Evolutionary conservation across 2,329 filamentous ascomycete genomes (phyloP).

Genomic region (Cladosporium sp.): DNA sequence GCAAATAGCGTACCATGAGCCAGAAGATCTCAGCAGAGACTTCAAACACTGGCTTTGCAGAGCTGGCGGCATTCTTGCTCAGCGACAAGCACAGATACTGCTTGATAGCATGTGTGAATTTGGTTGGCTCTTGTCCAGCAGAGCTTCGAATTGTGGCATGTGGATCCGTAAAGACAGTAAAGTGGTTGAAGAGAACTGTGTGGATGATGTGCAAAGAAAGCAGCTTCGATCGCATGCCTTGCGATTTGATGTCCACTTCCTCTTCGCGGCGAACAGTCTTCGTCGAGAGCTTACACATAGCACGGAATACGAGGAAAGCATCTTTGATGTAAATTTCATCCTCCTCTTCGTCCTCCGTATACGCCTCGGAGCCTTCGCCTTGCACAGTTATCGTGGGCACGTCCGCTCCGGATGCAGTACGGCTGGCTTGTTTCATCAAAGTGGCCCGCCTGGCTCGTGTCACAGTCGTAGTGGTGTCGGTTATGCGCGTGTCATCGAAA

Average conservation of each 20-base stretch:
- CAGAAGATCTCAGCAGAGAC: conserved; percentile 97
- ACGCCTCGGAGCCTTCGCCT: conserved; percentile 42
- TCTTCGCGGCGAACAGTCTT: conserved; percentile 87
- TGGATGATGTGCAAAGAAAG: conserved; percentile 94
- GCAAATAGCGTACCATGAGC: conserved; percentile 91
- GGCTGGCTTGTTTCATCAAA: conserved; percentile 23
- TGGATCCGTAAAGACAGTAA: conserved; percentile 83
- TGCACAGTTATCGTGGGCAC: conserved; percentile 35
- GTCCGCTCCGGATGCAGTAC: conserved; percentile 44
- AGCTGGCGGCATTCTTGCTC: conserved; percentile 91
- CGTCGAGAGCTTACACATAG: conserved; percentile 95
- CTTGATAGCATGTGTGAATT: conserved; percentile 90
- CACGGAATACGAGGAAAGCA: conserved; percentile 93
- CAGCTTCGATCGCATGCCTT: conserved; percentile 95
- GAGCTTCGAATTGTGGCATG: conserved; percentile 89
- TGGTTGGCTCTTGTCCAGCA: conserved; percentile 80
- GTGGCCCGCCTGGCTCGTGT: conserved; percentile 51
- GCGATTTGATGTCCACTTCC: conserved; percentile 84
- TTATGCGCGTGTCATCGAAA: conserved; percentile 62
- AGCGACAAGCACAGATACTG: conserved; percentile 95
- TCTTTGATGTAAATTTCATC: conserved; percentile 97
- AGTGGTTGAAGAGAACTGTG: conserved; percentile 91
- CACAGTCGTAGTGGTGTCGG: conserved; percentile 64
- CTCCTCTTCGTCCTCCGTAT: conserved; percentile 71
- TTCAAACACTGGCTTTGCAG: conserved; percentile 86